Evolutionary conservation across 108 stramenopile genomes (phyloP), one percentile per base, ranked within the genome.

Genomic region (Skeletonema tropicum): DNA sequence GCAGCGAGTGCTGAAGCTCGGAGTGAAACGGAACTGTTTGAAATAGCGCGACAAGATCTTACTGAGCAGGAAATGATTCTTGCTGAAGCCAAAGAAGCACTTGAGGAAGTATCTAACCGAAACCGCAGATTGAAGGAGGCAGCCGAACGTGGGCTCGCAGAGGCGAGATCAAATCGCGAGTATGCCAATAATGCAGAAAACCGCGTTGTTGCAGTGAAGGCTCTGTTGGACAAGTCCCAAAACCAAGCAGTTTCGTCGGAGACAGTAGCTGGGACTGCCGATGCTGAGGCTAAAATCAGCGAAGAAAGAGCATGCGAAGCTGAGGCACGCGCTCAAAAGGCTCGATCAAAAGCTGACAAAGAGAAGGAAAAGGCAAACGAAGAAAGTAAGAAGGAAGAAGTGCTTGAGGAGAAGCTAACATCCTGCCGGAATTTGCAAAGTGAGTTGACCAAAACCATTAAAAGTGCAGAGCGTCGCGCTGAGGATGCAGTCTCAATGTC

Each of bases 241-340:
- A 62, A 74, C 17, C 80, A 84, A 48, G 78, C 86, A 3, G 73
- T 69, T 3, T 86, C 87, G 30, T 90, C 91, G 5, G 87, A 87
- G 64, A 94, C 88, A 31, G 90, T 92, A 26, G 88, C 90, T 9
- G 73, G 71, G 8, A 94, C 93, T n/a, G 93, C 93, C 9, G 77
- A 84, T 59, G 83, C 93, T 1, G 93, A 94, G 70, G 87, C 88
- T 9, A 89, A 90, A 38, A 94, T 94, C 19, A 92, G 91, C 67
- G 93, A 92, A 76, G 87, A 92, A 67, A 74, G 91, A 67, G 91
- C 91, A 10, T 49, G 52, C 19, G 91, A 94, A 52, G 88, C 91
- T 3, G 88, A 88, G 71, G 85, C 90, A 4, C 68, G 90, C 38
- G 89, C 90, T 8, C 70, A 70, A 19, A 82, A 88, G 59, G 88